These are phyloP conservation scores for Claviceps sorghi DNA, from an alignment of 2,329 filamentous ascomycete species.

Conservation along the genomic window DNA sequence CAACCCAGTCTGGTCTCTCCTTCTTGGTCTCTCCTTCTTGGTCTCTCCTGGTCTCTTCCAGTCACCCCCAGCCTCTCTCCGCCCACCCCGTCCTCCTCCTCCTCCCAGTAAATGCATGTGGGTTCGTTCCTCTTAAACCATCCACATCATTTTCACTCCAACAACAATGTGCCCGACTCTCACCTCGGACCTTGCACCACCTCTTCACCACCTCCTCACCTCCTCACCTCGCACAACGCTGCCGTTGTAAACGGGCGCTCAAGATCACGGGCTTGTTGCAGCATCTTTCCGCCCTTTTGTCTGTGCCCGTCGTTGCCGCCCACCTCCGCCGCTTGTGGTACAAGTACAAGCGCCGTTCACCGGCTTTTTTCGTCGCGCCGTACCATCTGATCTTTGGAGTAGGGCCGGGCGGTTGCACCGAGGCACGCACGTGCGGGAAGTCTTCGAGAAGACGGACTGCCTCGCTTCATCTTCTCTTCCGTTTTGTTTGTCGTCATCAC, in stretches of 20 bases:
- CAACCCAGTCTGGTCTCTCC: no score
- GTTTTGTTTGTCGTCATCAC: not conserved
- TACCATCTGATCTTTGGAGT: not conserved
- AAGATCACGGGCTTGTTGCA: not conserved
- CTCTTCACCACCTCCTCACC: not conserved
- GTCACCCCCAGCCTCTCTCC: no score
- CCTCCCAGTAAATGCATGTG: no score
- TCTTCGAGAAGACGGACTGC: not conserved
- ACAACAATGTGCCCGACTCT: not conserved
- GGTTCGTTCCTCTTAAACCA: not conserved
- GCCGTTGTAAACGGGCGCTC: not conserved
- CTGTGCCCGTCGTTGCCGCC: not conserved
- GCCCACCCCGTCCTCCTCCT: no score
- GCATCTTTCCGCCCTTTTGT: not conserved
- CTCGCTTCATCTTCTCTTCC: not conserved
- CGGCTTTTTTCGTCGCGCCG: constrained; percentile 3
- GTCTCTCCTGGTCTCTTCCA: no score
- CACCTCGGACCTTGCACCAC: not conserved
- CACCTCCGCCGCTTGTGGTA: not conserved
- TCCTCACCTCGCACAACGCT: not conserved
- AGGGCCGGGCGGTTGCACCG: constrained; percentile 1
- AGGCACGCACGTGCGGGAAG: constrained; percentile 3
- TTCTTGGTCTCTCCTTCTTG: no score
- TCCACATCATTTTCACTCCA: not conserved
- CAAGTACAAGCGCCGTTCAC: not conserved